Percentiles rank a stretch among this genome's conserved stretches.
Conservation (phyloP, 2,329 filamentous ascomycete genomes). For the Talaromyces verruculosus region DNA sequence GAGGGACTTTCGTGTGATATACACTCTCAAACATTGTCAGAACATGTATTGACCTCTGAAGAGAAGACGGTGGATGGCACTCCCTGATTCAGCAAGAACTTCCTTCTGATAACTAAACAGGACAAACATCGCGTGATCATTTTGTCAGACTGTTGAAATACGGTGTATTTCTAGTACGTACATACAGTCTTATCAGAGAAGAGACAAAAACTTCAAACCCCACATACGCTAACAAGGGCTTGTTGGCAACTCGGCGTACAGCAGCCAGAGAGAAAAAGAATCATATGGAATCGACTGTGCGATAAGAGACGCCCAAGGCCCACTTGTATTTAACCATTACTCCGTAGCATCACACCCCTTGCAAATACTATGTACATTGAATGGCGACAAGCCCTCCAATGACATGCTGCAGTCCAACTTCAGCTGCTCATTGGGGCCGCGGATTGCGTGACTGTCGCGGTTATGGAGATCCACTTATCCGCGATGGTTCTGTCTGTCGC, state of each 20-base stretch:
- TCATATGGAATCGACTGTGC: background rate
- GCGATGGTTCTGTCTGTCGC: background rate
- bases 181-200: background rate
- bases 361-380: background rate
- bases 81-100: constrained; percentile 17
- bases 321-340: background rate
- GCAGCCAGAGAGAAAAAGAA: background rate
- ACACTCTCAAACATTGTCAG: background rate
- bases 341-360: background rate
- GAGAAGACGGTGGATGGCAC: background rate
- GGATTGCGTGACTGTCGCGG: constrained; percentile 1
- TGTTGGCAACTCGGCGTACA: background rate
- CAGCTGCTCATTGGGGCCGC: background rate
- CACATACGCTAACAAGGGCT: constrained; percentile 17
- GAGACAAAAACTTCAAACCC: constrained; percentile 9
- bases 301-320: background rate
- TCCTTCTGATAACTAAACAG: constrained; percentile 5
- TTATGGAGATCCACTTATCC: constrained; percentile 14
- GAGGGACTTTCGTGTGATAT: background rate
- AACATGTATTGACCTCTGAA: background rate
- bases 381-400: constrained; percentile 4
- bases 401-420: background rate
- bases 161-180: background rate
- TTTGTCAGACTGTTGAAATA: background rate
- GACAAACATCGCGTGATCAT: constrained; percentile 1